Percentiles rank a stretch among this genome's conserved stretches.
Conservation (phyloP, 768 basidiomycete species). For the Leccinum olivaceopallidum region DNA sequence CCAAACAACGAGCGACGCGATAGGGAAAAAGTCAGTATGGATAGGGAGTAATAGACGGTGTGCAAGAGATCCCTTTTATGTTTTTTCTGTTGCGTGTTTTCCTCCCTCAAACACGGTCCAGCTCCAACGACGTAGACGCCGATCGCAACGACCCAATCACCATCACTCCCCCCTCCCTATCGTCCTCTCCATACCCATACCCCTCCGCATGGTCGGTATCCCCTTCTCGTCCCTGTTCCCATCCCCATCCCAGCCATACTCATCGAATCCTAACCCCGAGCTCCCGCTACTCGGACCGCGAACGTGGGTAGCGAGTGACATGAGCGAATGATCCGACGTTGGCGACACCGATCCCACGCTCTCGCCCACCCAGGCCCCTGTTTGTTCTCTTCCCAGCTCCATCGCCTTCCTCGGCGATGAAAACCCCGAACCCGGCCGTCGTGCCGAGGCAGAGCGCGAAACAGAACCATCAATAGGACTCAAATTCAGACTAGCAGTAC, state of each 20-base stretch:
- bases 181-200: not conserved
- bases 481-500: too few relatives aligned
- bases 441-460: too few relatives aligned
- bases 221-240: not conserved
- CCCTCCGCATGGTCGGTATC: constrained; percentile 11
- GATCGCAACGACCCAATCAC: constrained; percentile 15
- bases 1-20: too few relatives aligned
- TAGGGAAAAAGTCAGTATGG: too few relatives aligned
- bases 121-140: not conserved
- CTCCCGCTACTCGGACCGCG: constrained; percentile 4
- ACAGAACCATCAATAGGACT: too few relatives aligned
- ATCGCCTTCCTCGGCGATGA: not conserved
- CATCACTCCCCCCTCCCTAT: constrained; percentile 19
- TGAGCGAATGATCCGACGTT: constrained; percentile 12
- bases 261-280: too few relatives aligned
- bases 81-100: too few relatives aligned
- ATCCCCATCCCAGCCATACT: too few relatives aligned
- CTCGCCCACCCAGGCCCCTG: not conserved
- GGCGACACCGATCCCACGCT: constrained; percentile 3
- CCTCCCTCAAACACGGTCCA: not conserved
- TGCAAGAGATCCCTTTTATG: too few relatives aligned
- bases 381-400: not conserved
- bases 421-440: too few relatives aligned
- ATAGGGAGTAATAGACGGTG: too few relatives aligned
- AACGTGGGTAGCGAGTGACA: constrained; percentile 17